Conservation (phyloP, 441 rosid genomes). For the Pelargonium australe region DNA sequence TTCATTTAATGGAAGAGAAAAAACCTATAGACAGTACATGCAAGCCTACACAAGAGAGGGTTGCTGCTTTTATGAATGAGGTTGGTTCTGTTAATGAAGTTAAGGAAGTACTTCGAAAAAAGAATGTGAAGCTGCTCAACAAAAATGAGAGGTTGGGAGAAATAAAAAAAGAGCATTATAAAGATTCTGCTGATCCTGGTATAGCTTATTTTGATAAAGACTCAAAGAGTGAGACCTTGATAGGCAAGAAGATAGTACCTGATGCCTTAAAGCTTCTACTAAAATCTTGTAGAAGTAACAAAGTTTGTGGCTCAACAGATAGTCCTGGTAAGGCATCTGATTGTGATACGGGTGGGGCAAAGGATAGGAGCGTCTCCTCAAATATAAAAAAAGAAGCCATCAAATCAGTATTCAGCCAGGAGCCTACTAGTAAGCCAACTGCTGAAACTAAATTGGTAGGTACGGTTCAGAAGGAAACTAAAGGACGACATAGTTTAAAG, state of each 20-base stretch:
- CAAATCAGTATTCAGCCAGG: neutral
- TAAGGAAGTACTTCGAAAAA: slow-evolving; percentile 19
- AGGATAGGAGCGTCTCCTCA: neutral
- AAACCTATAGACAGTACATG: slow-evolving; percentile 17
- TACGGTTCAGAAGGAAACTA: slow-evolving; percentile 1
- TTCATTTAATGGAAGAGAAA: slow-evolving; percentile 36
- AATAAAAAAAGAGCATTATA: neutral
- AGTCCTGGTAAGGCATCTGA: slow-evolving; percentile 8
- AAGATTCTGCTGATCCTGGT: neutral
- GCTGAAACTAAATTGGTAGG: slow-evolving; percentile 9
- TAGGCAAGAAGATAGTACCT: slow-evolving; percentile 4
- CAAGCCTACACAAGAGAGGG: slow-evolving; percentile 15
- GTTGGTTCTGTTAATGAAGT: slow-evolving; percentile 13
- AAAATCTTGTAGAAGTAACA: slow-evolving; percentile 5
- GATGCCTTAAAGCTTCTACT: slow-evolving; percentile 7
- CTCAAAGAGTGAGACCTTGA: neutral
- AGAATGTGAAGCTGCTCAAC: neutral
- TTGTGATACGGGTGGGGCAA: neutral
- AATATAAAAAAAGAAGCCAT: neutral
- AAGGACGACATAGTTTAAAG: neutral
- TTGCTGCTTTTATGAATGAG: neutral
- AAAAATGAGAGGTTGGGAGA: neutral
- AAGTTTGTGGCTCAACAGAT: slow-evolving; percentile 3
- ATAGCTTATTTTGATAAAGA: neutral
- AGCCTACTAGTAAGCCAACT: neutral